Conservation (phyloP, 352 stramenopile genomes). For the Phytophthora constricta region DNA sequence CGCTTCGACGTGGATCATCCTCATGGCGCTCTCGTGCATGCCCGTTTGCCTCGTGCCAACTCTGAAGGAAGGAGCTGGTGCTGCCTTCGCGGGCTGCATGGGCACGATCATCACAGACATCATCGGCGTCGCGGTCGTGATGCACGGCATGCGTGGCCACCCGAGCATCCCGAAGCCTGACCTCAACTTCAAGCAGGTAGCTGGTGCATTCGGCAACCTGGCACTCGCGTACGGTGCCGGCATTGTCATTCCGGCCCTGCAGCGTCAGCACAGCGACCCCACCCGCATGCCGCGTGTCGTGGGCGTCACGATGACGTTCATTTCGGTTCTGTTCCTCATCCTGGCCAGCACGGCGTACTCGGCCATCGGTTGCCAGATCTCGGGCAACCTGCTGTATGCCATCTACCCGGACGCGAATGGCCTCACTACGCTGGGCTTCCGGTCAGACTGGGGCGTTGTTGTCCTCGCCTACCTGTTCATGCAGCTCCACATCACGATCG, state of each 20-base stretch:
- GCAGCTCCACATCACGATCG: neutral
- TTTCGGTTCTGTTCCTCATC: neutral
- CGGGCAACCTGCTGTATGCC: neutral
- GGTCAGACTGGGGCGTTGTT: neutral
- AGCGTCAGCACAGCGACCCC: neutral
- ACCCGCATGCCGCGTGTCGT: neutral
- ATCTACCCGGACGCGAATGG: neutral
- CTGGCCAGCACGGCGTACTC: neutral
- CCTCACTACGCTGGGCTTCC: neutral
- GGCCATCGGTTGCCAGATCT: neutral
- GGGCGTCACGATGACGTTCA: neutral
- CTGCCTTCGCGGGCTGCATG: neutral
- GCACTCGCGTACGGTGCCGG: neutral
- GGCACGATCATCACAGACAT: neutral
- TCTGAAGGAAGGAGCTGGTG: neutral
- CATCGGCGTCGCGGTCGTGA: neutral
- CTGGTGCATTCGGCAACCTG: neutral
- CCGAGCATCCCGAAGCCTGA: neutral
- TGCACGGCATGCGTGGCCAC: neutral
- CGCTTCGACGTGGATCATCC: neutral
- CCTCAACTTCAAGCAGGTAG: neutral
- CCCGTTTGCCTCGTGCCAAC: neutral
- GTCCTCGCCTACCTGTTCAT: neutral
- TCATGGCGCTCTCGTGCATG: neutral
- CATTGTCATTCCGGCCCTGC: neutral